These are phyloP conservation scores for Nannochloropsis salina DNA, from an alignment of 108 stramenopile species.

Conservation along the genomic window DNA sequence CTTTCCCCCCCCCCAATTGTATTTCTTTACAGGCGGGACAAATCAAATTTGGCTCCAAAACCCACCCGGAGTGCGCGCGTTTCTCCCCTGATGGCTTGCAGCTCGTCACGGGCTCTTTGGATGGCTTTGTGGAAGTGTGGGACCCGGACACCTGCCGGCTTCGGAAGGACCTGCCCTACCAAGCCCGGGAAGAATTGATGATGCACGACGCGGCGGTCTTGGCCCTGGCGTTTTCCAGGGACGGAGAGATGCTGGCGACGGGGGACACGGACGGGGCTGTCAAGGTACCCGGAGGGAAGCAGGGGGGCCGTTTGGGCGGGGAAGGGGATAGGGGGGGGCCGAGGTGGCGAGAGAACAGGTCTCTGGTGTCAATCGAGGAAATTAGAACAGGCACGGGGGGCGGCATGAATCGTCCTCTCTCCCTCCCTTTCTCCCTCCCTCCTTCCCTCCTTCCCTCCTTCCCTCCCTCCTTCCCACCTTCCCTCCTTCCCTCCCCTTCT, in stretches of 20 bases:
- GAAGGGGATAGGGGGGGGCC: too few species aligned
- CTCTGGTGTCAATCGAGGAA: too few species aligned
- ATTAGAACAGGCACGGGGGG: too few species aligned
- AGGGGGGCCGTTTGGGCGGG: neutral
- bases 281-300: conserved; percentile 37
- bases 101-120: conserved; percentile 75
- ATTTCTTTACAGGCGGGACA: conserved; percentile 41
- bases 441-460: neutral
- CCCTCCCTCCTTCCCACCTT: too few species aligned
- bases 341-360: too few species aligned
- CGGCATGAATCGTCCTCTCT: too few species aligned
- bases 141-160: conserved; percentile 59
- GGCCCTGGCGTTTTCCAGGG: conserved; percentile 67
- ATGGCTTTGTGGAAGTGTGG: conserved; percentile 93
- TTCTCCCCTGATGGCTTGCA: conserved; percentile 68
- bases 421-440: neutral
- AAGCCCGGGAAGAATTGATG: conserved; percentile 74
- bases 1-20: too few species aligned
- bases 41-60: conserved; percentile 75
- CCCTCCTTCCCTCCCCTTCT: neutral
- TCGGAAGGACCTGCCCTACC: conserved; percentile 54
- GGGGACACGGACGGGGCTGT: conserved; percentile 67
- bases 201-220: conserved; percentile 70
- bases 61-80: conserved; percentile 61
- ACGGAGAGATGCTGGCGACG: conserved; percentile 72